These are phyloP conservation scores for Peronospora belbahrii DNA, from an alignment of 352 stramenopile genomes.

Conservation along the genomic window DNA sequence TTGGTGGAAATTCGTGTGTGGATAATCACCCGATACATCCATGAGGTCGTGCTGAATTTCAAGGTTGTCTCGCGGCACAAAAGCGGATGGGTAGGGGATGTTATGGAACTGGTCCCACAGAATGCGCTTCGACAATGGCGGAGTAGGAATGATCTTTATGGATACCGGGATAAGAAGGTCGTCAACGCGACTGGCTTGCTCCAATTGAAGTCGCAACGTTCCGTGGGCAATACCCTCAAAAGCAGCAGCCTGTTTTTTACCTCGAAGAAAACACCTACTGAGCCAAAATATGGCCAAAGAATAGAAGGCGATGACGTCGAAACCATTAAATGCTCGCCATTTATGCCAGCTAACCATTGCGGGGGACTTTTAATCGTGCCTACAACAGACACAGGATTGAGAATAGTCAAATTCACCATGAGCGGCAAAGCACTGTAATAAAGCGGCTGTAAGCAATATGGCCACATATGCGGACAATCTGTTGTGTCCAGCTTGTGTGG, in stretches of 20 bases:
- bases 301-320: constrained; percentile 40
- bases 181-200: constrained; percentile 31
- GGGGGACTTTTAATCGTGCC: constrained; percentile 39
- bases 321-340: constrained; percentile 46
- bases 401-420: constrained; percentile 81
- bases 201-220: constrained; percentile 37
- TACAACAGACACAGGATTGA: constrained; percentile 52
- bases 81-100: constrained; percentile 79
- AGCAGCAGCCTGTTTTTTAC: constrained; percentile 37
- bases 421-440: constrained; percentile 64
- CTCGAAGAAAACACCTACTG: constrained; percentile 61
- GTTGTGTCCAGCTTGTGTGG: constrained; percentile 60
- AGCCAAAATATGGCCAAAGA: constrained; percentile 64
- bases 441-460: constrained; percentile 71
- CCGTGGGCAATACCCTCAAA: constrained; percentile 40
- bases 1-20: constrained; percentile 83
- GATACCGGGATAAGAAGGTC: constrained; percentile 38
- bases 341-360: constrained; percentile 36
- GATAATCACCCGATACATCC: constrained; percentile 71
- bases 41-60: constrained; percentile 57
- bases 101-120: constrained; percentile 88
- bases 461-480: constrained; percentile 84
- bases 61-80: constrained; percentile 71
- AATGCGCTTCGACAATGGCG: constrained; percentile 40
- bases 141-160: constrained; percentile 44